These are phyloP conservation scores for Orbilia brochopaga DNA, from an alignment of 2,329 filamentous ascomycete genomes.

Conservation along the genomic window DNA sequence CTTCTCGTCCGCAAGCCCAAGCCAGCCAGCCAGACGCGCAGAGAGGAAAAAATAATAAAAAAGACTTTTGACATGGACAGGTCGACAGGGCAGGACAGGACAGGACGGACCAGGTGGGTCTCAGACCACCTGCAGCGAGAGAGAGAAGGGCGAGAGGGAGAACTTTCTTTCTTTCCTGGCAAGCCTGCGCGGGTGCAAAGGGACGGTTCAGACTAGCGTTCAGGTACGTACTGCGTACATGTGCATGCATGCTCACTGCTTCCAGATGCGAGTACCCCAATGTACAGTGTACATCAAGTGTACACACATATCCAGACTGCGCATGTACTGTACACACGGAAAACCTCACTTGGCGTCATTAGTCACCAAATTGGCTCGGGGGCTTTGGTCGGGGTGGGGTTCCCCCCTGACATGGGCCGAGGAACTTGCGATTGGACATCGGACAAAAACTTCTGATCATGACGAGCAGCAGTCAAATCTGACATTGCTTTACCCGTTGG, in stretches of 20 bases:
- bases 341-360: background rate
- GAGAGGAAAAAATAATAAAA: slow-evolving; percentile 23
- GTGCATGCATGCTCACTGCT: background rate
- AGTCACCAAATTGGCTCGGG: slow-evolving; percentile 49
- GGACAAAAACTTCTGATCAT: slow-evolving; percentile 30
- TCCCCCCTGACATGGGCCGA: slow-evolving; percentile 28
- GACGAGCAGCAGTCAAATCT: background rate
- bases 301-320: too few species aligned
- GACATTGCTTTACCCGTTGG: slow-evolving; percentile 26
- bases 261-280: background rate
- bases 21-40: slow-evolving; percentile 34
- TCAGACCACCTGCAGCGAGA: slow-evolving; percentile 42
- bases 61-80: slow-evolving; percentile 47
- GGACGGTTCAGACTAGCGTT: too few species aligned
- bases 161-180: too few species aligned
- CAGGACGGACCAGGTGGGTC: slow-evolving; percentile 22
- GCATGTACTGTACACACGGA: too few species aligned
- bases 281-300: background rate
- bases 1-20: slow-evolving; percentile 13
- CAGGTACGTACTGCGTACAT: slow-evolving; percentile 20
- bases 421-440: slow-evolving; percentile 15
- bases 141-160: too few species aligned
- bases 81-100: slow-evolving; percentile 35
- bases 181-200: too few species aligned
- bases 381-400: slow-evolving; percentile 42